These are phyloP conservation scores for Trifolium fragiferum DNA, from an alignment of 306 rosid genomes.

Conservation along the genomic window DNA sequence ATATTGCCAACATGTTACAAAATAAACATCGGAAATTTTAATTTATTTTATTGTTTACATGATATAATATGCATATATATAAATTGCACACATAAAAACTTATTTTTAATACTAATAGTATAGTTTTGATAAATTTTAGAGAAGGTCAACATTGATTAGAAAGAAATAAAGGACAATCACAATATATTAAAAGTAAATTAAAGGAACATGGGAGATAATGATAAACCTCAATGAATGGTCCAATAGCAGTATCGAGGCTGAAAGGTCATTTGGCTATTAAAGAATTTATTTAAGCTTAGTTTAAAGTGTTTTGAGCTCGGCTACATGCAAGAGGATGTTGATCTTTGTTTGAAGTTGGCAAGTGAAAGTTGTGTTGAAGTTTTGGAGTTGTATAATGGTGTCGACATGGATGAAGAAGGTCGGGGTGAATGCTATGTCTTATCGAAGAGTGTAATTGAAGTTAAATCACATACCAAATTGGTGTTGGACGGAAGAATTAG, in stretches of 20 bases:
- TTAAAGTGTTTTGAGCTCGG: not conserved
- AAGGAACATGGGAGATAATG: not conserved
- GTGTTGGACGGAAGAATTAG: conserved; percentile 26
- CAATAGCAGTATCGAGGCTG: not conserved
- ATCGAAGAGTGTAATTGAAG: conserved; percentile 20
- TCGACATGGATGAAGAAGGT: no score
- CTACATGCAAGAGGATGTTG: conserved; percentile 2
- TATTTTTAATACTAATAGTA: no score
- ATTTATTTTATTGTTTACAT: no score
- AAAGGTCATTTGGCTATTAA: conserved; percentile 26
- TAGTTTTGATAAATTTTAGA: no score
- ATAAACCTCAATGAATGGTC: conserved; percentile 40
- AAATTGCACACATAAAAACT: no score
- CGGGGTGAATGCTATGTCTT: conserved; percentile 17
- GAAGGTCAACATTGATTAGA: no score
- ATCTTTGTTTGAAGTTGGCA: conserved; percentile 37
- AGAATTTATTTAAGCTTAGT: conserved; percentile 36
- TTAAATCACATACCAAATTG: conserved; percentile 35
- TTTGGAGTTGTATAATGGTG: no score
- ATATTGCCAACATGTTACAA: no score
- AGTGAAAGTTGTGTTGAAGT: not conserved
- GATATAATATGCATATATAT: no score
- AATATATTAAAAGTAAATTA: not conserved
- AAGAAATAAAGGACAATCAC: no score
- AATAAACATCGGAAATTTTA: no score